Percentiles rank a stretch among this genome's conserved stretches.
phyloP scores from a whole-genome alignment of 2,329 filamentous ascomycete genomes.

The Coniochaeta sp. region DNA sequence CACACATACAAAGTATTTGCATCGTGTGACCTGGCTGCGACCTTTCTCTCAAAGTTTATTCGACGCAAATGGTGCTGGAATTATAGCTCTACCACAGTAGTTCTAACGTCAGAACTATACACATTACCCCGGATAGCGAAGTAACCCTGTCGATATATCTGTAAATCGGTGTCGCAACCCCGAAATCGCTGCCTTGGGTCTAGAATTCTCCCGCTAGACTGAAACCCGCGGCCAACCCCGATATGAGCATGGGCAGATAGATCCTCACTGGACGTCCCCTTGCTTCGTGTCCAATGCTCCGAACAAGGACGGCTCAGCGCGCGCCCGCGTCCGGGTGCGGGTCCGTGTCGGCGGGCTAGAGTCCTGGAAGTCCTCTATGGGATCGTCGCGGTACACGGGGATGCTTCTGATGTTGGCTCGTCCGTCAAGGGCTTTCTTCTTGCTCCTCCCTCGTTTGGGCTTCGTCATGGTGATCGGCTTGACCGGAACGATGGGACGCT shows the following conservation, averaged over 20 bases:
- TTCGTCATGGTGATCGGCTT: slow-evolving; percentile 6
- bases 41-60: background rate
- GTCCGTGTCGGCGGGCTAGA: too few relatives aligned
- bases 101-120: background rate
- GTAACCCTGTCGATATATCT: background rate
- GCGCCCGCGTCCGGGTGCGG: slow-evolving; percentile 1
- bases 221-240: background rate
- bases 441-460: slow-evolving; percentile 12
- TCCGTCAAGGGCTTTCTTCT: slow-evolving; percentile 14
- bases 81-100: background rate
- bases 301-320: slow-evolving; percentile 15
- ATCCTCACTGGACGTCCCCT: too few relatives aligned
- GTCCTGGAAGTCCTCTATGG: slow-evolving; percentile 22
- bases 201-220: background rate
- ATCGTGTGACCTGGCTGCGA: background rate
- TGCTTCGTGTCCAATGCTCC: slow-evolving; percentile 16
- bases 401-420: slow-evolving; percentile 20
- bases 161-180: background rate
- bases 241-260: background rate
- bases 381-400: slow-evolving; percentile 21
- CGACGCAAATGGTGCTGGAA: background rate
- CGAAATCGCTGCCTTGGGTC: background rate
- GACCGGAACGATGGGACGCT: background rate
- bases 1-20: background rate
- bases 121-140: background rate